Evolutionary conservation across 306 rosid species (phyloP).

Genomic region (Dryas drummondii): DNA sequence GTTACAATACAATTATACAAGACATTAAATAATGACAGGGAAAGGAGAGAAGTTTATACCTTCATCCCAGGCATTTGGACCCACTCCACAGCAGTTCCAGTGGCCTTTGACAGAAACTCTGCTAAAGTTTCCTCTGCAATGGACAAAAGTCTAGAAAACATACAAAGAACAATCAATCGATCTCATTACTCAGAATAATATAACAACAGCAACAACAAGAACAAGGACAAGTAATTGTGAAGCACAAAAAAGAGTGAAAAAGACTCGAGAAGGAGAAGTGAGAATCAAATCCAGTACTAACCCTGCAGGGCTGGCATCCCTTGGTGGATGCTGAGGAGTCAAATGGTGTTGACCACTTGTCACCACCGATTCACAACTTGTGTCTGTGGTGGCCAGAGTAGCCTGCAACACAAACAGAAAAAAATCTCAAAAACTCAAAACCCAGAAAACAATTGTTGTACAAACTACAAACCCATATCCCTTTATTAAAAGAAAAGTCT

Average conservation of each 20-base stretch:
- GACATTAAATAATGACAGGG: slow-evolving; percentile 1
- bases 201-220: too few species aligned
- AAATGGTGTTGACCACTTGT: slow-evolving; percentile 85
- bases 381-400: slow-evolving; percentile 78
- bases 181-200: too few species aligned
- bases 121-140: slow-evolving; percentile 99
- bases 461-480: too few species aligned
- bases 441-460: too few species aligned
- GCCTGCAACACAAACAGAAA: slow-evolving; percentile 41
- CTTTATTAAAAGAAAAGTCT: too few species aligned
- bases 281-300: slow-evolving; percentile 38
- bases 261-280: slow-evolving; percentile 16
- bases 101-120: slow-evolving; percentile 99
- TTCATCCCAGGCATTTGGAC: slow-evolving; percentile 99
- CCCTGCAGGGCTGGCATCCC: slow-evolving; percentile 99
- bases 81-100: slow-evolving; percentile 99
- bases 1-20: not conserved
- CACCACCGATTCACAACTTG: slow-evolving; percentile 97
- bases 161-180: slow-evolving; percentile 21
- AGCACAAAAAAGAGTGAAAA: slow-evolving; percentile 13
- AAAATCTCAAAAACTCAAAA: slow-evolving; percentile 11
- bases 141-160: slow-evolving; percentile 84
- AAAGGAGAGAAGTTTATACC: slow-evolving; percentile 43
- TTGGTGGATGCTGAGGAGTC: slow-evolving; percentile 97
- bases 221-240: not conserved